Evolutionary conservation across 495 filamentous ascomycete species (phyloP), one percentile per base, ranked within the genome.

Genomic region (Xylaria bambusicola): DNA sequence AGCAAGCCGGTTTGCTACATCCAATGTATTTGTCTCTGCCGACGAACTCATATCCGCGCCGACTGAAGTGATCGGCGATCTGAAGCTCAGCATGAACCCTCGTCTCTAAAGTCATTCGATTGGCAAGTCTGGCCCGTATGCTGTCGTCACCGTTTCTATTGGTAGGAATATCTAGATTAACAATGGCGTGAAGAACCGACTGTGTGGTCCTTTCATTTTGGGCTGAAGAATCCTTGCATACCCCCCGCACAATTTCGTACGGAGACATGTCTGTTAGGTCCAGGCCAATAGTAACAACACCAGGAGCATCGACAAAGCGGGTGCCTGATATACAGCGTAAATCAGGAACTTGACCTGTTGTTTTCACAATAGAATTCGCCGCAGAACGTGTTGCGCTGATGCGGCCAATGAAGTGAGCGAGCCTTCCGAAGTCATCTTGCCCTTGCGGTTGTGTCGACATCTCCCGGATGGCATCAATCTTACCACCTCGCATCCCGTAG

Each of bases 1-100:
- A 64, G 52, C 62, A 64, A 13, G 62, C 62, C 7, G 49, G 49
- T 38, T 64, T 64, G 47, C 62, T 64, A 52, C 62, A 64, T 20
- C 50, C 60, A 24, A 64, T 56, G 49, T 64, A 64, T 36, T 56
- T 62, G 50, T 64, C 62, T 6, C 41, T 33, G 36, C 23, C 51
- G 20, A 51, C 18, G 38, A 64, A 63, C 8, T 38, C 41, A 46
- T 31, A 20, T 20, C 41, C n/a, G 20, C 13, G 13, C 13, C 41
- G 41, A 45, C 5, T 15, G 44, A 64, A 62, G n/a, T 44, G 44
- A 24, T 64, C 51, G 0, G 61, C 23, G 15, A 64, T 31, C 20
- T 56, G 49, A n/a, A 64, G 47, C 36, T 64, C 62, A 21, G 62
- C 62, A 40, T 64, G 62, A 15, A 64, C 59, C n/a, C 41, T 45